Evolutionary conservation across 306 rosid genomes (phyloP).

Genomic region (Oxytropis ochrocephala): DNA sequence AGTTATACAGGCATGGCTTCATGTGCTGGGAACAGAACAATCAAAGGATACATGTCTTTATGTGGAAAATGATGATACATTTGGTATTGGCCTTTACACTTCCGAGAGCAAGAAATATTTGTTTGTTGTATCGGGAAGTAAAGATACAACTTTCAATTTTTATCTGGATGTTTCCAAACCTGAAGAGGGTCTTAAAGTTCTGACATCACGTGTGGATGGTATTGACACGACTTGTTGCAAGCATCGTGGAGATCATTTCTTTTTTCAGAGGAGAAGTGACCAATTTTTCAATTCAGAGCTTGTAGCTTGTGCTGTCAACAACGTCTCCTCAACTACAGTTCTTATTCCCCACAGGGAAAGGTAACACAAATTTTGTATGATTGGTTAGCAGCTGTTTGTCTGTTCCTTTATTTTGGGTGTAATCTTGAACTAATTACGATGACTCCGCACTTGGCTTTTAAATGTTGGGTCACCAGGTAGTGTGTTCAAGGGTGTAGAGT

Average conservation of each 20-base stretch:
- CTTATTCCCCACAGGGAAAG: constrained; percentile 91
- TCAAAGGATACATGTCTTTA: constrained; percentile 74
- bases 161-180: constrained; percentile 74
- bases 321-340: constrained; percentile 54
- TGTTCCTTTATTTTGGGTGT: background rate
- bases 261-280: constrained; percentile 61
- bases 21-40: constrained; percentile 68
- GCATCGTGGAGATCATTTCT: constrained; percentile 86
- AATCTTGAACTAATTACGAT: background rate
- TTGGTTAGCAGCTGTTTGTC: background rate
- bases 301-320: constrained; percentile 63
- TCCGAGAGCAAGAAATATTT: constrained; percentile 82
- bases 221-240: constrained; percentile 58
- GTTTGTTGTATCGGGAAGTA: constrained; percentile 84
- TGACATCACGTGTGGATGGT: constrained; percentile 76
- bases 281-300: constrained; percentile 80
- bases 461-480: background rate
- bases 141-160: constrained; percentile 79
- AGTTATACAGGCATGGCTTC: constrained; percentile 74
- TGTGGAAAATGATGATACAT: constrained; percentile 67
- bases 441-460: constrained; percentile 1
- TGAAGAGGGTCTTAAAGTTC: constrained; percentile 61
- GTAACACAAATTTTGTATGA: constrained; percentile 26
- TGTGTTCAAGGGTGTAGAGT: background rate
- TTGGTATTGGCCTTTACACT: constrained; percentile 65